phyloP scores from a whole-genome alignment of 2,329 filamentous ascomycete species.

The Hortaea sp. region DNA sequence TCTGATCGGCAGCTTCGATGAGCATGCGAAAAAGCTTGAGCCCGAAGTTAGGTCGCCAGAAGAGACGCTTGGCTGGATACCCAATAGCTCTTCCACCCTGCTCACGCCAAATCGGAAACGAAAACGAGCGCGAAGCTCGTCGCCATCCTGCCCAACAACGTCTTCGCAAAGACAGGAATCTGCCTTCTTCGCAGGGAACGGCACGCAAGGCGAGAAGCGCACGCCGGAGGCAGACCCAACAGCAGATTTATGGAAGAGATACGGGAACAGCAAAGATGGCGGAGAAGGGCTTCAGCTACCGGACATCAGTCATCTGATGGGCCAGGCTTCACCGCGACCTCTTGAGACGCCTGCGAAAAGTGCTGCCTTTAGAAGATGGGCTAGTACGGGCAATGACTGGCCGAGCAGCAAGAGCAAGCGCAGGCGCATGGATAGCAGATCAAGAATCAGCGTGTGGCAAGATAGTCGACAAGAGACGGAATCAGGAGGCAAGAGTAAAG shows the following conservation, averaged over 20 bases:
- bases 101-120: conserved; percentile 34
- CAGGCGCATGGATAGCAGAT: conserved; percentile 25
- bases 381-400: conserved; percentile 41
- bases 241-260: conserved; percentile 37
- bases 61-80: conserved; percentile 52
- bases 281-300: conserved; percentile 30
- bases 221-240: conserved; percentile 38
- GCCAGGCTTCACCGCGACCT: conserved; percentile 37
- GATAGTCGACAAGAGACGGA: conserved; percentile 23
- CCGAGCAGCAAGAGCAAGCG: conserved; percentile 32
- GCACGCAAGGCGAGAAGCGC: conserved; percentile 16
- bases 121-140: conserved; percentile 39
- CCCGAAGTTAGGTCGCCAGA: conserved; percentile 45
- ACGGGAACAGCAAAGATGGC: conserved; percentile 27
- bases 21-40: conserved; percentile 37
- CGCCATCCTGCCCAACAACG: conserved; percentile 28
- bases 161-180: conserved; percentile 30
- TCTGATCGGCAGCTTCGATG: conserved; percentile 51
- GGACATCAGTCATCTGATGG: conserved; percentile 34
- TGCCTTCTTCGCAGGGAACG: conserved; percentile 14
- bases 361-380: conserved; percentile 39
- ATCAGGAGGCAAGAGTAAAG: conserved; percentile 20
- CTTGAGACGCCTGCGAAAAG: conserved; percentile 34
- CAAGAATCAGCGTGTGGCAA: conserved; percentile 26
- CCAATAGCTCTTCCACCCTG: conserved; percentile 32